These are phyloP conservation scores for Abrus pulchellus DNA, from an alignment of 306 rosid species.

Conservation along the genomic window DNA sequence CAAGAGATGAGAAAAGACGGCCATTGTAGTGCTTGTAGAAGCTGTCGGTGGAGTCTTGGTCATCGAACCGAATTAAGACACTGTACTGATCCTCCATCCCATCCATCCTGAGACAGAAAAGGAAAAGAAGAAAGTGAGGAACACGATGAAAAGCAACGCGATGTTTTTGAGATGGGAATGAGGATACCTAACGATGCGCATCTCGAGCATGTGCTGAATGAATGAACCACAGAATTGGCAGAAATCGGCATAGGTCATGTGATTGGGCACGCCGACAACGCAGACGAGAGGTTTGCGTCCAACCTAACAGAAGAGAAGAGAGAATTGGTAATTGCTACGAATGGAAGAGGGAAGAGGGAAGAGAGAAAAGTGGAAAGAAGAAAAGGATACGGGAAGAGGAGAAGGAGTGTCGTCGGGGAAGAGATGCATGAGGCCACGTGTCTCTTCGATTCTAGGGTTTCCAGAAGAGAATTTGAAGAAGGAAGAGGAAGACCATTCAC, in stretches of 20 bases:
- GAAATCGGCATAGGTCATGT: constrained; percentile 97
- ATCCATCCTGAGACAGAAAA: constrained; percentile 61
- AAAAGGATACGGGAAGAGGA: constrained; percentile 67
- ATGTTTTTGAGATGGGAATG: neutral
- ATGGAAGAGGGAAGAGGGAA: neutral
- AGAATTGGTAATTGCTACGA: neutral
- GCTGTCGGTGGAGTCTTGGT: constrained; percentile 76
- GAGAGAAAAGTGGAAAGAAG: neutral
- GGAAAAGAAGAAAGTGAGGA: neutral
- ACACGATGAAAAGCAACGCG: neutral
- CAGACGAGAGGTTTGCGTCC: constrained; percentile 83
- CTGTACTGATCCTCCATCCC: constrained; percentile 85
- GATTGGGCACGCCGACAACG: constrained; percentile 92
- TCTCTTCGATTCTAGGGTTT: constrained; percentile 98
- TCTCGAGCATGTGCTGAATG: constrained; percentile 81
- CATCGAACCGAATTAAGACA: constrained; percentile 78
- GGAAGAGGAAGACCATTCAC: constrained; percentile 48
- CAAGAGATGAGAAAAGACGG: constrained; percentile 83
- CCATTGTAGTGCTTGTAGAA: constrained; percentile 83
- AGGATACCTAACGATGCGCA: constrained; percentile 87
- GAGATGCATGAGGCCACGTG: constrained; percentile 90
- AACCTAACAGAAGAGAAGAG: constrained; percentile 53
- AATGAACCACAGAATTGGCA: constrained; percentile 92
- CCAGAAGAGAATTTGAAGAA: constrained; percentile 85
- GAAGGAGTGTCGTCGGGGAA: constrained; percentile 65